Conservation (phyloP, 371 early-diverging fungal genomes). For the Batkoa obscura region DNA sequence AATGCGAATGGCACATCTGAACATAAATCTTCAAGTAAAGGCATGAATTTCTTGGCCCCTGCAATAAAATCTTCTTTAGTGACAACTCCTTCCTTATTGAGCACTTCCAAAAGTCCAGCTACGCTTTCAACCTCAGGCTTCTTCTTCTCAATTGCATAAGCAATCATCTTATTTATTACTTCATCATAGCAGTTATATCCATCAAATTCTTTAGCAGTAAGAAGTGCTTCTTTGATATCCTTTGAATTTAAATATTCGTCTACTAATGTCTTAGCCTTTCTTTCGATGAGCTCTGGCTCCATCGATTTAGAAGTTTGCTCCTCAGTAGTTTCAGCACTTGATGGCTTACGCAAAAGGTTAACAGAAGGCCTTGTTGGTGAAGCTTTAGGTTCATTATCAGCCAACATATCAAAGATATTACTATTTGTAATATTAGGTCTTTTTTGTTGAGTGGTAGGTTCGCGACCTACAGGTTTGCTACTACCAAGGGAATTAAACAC, state of each 20-base stretch:
- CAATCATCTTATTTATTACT: conserved; percentile 24
- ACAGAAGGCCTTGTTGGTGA: background rate
- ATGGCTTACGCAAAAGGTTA: background rate
- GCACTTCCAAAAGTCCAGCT: conserved; percentile 26
- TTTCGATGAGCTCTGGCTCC: background rate
- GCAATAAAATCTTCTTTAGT: conserved; percentile 16
- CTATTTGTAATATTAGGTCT: background rate
- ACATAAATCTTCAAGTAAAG: conserved; percentile 54
- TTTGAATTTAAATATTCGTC: conserved; percentile 27
- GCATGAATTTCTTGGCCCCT: conserved; percentile 32
- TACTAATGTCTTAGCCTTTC: conserved; percentile 36
- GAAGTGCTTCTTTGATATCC: conserved; percentile 28
- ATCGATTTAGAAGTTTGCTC: background rate
- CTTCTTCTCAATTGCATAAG: conserved; percentile 31
- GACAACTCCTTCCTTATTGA: conserved; percentile 19
- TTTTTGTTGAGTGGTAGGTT: background rate
- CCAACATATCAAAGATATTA: conserved; percentile 5
- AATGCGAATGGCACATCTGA: conserved; percentile 64
- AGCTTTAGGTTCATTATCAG: background rate
- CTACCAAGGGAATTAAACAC: conserved; percentile 4
- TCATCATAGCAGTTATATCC: conserved; percentile 23
- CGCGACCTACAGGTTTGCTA: background rate
- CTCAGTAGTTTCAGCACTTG: background rate
- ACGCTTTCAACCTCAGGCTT: conserved; percentile 29
- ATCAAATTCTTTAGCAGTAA: conserved; percentile 45